Base-by-base conservation (phyloP, 2,329 filamentous ascomycete genomes). In the Nigrospora sphaerica region DNA sequence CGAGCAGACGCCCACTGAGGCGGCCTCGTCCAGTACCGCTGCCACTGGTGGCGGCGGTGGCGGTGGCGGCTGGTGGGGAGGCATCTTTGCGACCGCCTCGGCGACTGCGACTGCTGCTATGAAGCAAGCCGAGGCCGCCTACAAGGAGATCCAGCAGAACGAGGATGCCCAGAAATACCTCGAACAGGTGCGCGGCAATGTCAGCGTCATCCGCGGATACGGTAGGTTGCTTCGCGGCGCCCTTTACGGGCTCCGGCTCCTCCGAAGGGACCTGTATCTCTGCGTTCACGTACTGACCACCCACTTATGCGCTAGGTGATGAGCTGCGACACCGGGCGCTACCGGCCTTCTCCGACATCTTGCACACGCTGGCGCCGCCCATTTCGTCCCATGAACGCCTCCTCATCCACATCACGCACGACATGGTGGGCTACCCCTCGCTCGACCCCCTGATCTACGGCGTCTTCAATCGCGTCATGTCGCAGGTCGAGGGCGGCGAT, bases 401-500 rank as follows among this genome's bases (percentile, higher is more conserved):
- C 9, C 86, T 95, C 59, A 97, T 98, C 58, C 93, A 98, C 71
- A 95, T 93, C 53, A 95, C 92, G 10, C 93, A 98, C 72, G 93
- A 97, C 65, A 80, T 98, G 38, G 83, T 90, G 55, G 89, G 89
- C 56, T 98, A 98, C 64, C 93, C 93, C 3, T 92, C 89, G 16
- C 81, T 98, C 56, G 92, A 97, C 63, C 90, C 92, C 16, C 78
- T 96, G 46, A 88, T 97, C 57, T 89, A 97, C 68, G 79, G 80
- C 48, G 90, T 93, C 52, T 98, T 98, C 71, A 86, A 86, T 46
- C 85, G 90, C 45, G 91, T 98, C 59, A 98, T 98, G 93, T 81
- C 90, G n/a, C 93, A 98, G 70, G 93, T 98, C 39, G 93, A 98
- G 69, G 93, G 93, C 53, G 93, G 93, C 46, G 93, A 97, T 59